Conservation (phyloP, 345 rosid genomes). For the Abelmoschus esculentus region DNA sequence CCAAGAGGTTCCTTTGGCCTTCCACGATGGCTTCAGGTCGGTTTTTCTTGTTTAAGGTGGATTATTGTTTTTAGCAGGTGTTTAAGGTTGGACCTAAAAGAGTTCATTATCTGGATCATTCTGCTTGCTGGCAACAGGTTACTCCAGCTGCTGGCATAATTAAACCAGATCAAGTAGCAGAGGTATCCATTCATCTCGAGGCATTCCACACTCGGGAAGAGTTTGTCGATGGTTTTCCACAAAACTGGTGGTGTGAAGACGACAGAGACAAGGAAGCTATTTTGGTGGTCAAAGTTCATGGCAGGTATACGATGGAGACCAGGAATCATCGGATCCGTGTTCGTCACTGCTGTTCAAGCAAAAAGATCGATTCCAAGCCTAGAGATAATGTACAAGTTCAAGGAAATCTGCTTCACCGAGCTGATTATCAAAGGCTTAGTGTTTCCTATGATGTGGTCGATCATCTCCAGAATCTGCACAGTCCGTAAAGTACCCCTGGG, state of each 20-base stretch:
- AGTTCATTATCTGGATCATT: background rate
- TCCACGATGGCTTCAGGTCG: constrained; percentile 76
- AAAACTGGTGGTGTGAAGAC: constrained; percentile 72
- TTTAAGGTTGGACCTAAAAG: background rate
- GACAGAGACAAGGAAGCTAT: constrained; percentile 58
- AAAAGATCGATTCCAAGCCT: constrained; percentile 19
- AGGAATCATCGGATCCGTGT: constrained; percentile 63
- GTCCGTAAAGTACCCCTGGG: constrained; percentile 35
- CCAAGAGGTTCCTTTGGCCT: constrained; percentile 60
- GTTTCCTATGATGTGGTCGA: constrained; percentile 65
- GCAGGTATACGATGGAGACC: constrained; percentile 46
- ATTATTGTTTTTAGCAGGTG: background rate
- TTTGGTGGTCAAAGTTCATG: constrained; percentile 49
- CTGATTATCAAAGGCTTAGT: constrained; percentile 66
- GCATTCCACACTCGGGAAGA: constrained; percentile 61
- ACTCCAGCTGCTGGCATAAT: constrained; percentile 63
- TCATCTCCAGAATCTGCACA: constrained; percentile 59
- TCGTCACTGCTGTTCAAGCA: constrained; percentile 53
- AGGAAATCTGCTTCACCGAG: constrained; percentile 57
- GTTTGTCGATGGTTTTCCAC: constrained; percentile 56
- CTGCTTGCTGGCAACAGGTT: constrained; percentile 28
- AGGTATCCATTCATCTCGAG: constrained; percentile 50
- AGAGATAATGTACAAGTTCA: constrained; percentile 23
- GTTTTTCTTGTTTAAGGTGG: constrained; percentile 18
- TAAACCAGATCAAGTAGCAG: constrained; percentile 44